Conservation (phyloP, 768 basidiomycete species). For the Boletus reticuloceps region DNA sequence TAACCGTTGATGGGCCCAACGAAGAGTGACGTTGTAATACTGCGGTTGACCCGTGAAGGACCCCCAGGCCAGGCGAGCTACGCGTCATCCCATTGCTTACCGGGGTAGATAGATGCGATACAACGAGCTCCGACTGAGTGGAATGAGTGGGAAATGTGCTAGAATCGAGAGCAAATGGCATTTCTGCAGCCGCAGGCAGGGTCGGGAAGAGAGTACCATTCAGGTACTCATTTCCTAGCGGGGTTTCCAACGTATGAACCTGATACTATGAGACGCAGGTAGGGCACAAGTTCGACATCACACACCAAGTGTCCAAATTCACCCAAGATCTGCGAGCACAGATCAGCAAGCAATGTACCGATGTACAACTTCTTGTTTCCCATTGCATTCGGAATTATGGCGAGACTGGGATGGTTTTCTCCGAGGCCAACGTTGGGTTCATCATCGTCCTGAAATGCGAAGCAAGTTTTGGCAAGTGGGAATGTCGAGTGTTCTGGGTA, state of each 20-base stretch:
- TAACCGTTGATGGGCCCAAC: constrained; percentile 40
- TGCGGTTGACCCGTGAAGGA: constrained; percentile 18
- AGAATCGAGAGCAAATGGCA: constrained; percentile 55
- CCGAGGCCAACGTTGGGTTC: constrained; percentile 50
- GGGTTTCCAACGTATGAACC: constrained; percentile 79
- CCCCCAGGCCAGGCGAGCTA: constrained; percentile 43
- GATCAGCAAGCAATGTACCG: constrained; percentile 82
- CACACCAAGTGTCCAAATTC: constrained; percentile 85
- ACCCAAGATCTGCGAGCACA: constrained; percentile 82
- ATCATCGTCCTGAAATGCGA: constrained; percentile 77
- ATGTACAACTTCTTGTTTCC: constrained; percentile 87
- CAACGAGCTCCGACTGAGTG: constrained; percentile 54
- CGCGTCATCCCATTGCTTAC: constrained; percentile 45
- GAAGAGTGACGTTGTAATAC: constrained; percentile 49
- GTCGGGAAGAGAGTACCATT: constrained; percentile 65
- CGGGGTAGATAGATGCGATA: constrained; percentile 19
- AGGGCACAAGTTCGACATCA: background rate
- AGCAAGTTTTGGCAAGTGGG: constrained; percentile 79
- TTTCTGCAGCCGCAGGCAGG: constrained; percentile 57
- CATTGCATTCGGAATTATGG: constrained; percentile 81
- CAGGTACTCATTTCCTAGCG: constrained; percentile 82
- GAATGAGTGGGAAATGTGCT: constrained; percentile 45
- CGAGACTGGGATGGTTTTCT: constrained; percentile 58
- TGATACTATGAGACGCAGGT: constrained; percentile 31
- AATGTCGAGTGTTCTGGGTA: constrained; percentile 67